phyloP scores from a whole-genome alignment of 1,284 basidiomycete species.

The Schizophyllum amplum region DNA sequence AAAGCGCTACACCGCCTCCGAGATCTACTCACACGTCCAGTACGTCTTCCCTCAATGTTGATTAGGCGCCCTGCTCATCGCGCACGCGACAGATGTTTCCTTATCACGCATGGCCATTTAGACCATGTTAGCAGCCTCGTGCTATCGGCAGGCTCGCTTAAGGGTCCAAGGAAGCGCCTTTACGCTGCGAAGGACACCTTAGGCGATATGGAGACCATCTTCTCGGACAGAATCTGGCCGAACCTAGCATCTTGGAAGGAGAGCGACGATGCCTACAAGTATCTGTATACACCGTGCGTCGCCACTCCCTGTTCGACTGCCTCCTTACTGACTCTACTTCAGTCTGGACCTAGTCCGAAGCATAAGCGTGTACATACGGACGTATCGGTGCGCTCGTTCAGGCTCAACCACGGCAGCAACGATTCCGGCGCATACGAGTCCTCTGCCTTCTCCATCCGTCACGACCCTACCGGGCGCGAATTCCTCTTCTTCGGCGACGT shows the following conservation, averaged over 20 bases:
- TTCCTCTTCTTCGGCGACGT: constrained; percentile 84
- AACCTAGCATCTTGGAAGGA: constrained; percentile 71
- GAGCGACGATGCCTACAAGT: constrained; percentile 42
- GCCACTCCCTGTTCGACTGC: constrained; percentile 3
- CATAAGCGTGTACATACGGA: constrained; percentile 45
- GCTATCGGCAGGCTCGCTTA: constrained; percentile 63
- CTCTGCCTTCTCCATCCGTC: constrained; percentile 69
- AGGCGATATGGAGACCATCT: constrained; percentile 63
- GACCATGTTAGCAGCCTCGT: constrained; percentile 76
- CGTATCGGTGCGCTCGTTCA: constrained; percentile 59
- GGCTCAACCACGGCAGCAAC: constrained; percentile 64
- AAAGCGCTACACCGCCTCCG: constrained; percentile 31
- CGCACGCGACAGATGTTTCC: constrained; percentile 45
- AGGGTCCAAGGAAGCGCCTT: constrained; percentile 57
- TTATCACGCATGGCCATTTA: constrained; percentile 76
- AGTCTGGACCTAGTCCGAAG: constrained; percentile 35
- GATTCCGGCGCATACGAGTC: constrained; percentile 50
- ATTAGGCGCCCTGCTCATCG: neutral
- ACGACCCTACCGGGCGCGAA: constrained; percentile 47
- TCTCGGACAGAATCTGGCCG: constrained; percentile 76
- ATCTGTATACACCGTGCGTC: constrained; percentile 48
- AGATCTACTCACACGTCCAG: constrained; percentile 55
- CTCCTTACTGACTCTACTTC: constrained; percentile 5
- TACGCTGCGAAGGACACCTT: constrained; percentile 56
- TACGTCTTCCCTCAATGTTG: constrained; percentile 20